Percentiles rank a stretch among this genome's conserved stretches.
Conservation (phyloP, 176 grass and related monocot species). For the Cenchrus americanus region DNA sequence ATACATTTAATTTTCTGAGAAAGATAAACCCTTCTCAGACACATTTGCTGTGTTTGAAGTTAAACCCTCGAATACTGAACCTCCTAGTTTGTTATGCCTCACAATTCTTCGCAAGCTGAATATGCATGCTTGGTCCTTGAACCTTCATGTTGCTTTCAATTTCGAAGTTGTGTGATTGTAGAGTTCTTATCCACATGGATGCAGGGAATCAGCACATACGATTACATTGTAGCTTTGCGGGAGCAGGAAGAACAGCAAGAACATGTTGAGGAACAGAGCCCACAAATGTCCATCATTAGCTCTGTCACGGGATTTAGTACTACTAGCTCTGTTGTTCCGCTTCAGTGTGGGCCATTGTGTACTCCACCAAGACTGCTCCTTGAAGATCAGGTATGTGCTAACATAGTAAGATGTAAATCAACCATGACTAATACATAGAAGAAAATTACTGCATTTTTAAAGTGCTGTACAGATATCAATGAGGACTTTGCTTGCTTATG, state of each 20-base stretch:
- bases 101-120: background rate
- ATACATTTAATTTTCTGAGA: background rate
- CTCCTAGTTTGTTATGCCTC: background rate
- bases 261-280: constrained; percentile 70
- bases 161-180: background rate
- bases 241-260: constrained; percentile 83
- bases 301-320: constrained; percentile 90
- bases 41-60: background rate
- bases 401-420: background rate
- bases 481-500: background rate
- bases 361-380: constrained; percentile 84
- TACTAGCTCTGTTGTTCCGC: constrained; percentile 73
- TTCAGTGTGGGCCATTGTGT: constrained; percentile 82
- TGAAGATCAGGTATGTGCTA: constrained; percentile 79
- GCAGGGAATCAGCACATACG: constrained; percentile 91
- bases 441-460: background rate
- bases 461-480: background rate
- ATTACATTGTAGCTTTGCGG: constrained; percentile 95
- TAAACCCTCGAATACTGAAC: constrained; percentile 7
- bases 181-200: background rate
- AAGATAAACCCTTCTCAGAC: too few relatives aligned
- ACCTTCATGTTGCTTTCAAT: too few relatives aligned
- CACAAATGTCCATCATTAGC: constrained; percentile 84
- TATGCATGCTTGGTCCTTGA: too few relatives aligned
- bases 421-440: background rate